These are phyloP conservation scores for Scytalidium sp. DNA, from an alignment of 2,329 filamentous ascomycete genomes.

Conservation along the genomic window DNA sequence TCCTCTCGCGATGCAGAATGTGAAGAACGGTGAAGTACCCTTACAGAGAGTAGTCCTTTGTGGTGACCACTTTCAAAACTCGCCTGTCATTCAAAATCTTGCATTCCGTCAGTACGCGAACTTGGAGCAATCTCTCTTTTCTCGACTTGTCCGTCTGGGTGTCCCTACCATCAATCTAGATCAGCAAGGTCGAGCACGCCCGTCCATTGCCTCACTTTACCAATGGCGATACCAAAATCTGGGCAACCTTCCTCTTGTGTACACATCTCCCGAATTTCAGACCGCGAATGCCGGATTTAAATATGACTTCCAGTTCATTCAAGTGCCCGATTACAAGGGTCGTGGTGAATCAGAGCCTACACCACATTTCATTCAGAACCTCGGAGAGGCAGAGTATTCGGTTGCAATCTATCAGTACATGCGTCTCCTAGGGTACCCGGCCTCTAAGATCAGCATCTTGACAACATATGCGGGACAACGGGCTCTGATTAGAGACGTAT, in stretches of 20 bases:
- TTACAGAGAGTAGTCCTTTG: constrained; percentile 88
- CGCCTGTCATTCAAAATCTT: constrained; percentile 89
- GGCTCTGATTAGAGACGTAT: constrained; percentile 82
- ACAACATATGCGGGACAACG: constrained; percentile 92
- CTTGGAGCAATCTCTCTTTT: constrained; percentile 92
- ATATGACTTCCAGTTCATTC: constrained; percentile 95
- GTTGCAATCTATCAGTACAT: constrained; percentile 97
- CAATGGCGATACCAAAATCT: constrained; percentile 87
- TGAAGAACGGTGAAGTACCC: constrained; percentile 67
- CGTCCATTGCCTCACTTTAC: constrained; percentile 85
- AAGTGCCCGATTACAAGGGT: constrained; percentile 91
- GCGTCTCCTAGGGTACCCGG: constrained; percentile 90
- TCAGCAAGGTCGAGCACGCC: constrained; percentile 86
- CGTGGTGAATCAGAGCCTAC: constrained; percentile 84
- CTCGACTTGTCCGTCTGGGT: constrained; percentile 82
- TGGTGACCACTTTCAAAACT: constrained; percentile 96
- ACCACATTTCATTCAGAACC: constrained; percentile 93
- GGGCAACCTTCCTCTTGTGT: constrained; percentile 74
- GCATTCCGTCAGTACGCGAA: constrained; percentile 95
- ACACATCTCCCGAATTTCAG: constrained; percentile 67
- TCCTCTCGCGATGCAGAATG: constrained; percentile 86
- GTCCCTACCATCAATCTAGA: constrained; percentile 90
- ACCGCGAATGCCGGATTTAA: constrained; percentile 87
- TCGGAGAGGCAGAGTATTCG: constrained; percentile 95
- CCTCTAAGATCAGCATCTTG: constrained; percentile 70